phyloP scores from a whole-genome alignment of 75 land plant genomes.

The Picea glauca region DNA sequence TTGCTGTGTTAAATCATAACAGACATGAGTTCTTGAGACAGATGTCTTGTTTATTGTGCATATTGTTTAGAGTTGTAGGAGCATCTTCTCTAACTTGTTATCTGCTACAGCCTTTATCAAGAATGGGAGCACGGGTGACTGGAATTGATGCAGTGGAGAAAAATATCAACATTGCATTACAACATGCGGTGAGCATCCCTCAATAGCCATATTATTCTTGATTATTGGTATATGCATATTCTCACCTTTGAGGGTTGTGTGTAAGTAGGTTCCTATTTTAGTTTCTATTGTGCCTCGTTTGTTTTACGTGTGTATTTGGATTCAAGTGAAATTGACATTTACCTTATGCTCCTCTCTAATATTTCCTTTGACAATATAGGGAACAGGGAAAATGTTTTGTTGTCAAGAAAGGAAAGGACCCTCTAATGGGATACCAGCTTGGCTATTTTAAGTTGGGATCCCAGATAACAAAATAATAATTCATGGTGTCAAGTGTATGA shows the following conservation, averaged over 20 bases:
- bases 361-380: background rate
- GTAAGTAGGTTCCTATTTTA: background rate
- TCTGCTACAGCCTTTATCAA: constrained; percentile 77
- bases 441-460: too few relatives aligned
- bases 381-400: background rate
- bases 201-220: background rate
- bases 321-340: background rate
- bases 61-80: background rate
- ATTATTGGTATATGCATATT: background rate
- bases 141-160: constrained; percentile 96
- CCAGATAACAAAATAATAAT: too few relatives aligned
- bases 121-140: constrained; percentile 89
- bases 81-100: background rate
- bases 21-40: background rate
- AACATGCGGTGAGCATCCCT: constrained; percentile 65
- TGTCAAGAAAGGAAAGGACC: too few relatives aligned
- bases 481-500: too few relatives aligned
- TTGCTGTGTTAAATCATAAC: background rate
- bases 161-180: constrained; percentile 77
- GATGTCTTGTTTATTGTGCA: background rate
- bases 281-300: background rate
- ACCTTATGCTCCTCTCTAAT: background rate
- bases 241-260: background rate
- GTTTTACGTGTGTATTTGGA: background rate
- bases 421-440: too few relatives aligned